A percentile compares a stretch with the other conserved stretches of the same genome.
Conservation (phyloP, 1,139 yeast species). For the Hanseniaspora sp. region DNA sequence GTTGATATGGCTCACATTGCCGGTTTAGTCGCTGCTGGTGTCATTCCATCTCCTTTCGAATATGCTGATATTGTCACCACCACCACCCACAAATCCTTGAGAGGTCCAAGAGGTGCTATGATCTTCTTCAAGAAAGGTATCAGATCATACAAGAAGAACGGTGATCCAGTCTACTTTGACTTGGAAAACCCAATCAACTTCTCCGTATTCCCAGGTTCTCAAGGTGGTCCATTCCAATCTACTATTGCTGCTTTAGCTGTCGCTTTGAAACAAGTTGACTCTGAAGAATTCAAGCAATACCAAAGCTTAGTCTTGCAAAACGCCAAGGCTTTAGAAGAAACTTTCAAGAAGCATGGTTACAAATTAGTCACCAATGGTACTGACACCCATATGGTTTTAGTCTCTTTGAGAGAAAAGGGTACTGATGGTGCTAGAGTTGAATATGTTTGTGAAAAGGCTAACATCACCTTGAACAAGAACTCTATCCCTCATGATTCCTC, state of each 20-base stretch:
- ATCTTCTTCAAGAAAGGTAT: conserved; percentile 96
- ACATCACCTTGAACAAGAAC: conserved; percentile 93
- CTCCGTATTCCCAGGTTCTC: conserved; percentile 98
- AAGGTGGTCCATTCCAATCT: conserved; percentile 99
- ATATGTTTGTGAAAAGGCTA: conserved; percentile 84
- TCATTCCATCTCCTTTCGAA: conserved; percentile 89
- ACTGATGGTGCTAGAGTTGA: conserved; percentile 98
- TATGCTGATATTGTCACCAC: conserved; percentile 96
- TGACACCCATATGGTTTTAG: conserved; percentile 90
- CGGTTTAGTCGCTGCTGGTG: conserved; percentile 93
- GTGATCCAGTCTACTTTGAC: conserved; percentile 78
- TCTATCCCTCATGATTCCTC: conserved; percentile 81
- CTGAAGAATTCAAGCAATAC: conserved; percentile 85
- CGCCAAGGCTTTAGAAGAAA: conserved; percentile 72
- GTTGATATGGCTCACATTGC: conserved; percentile 99
- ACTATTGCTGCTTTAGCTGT: conserved; percentile 95
- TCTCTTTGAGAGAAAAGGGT: conserved; percentile 76
- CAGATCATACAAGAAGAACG: conserved; percentile 81
- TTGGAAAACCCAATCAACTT: conserved; percentile 92
- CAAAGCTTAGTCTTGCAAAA: conserved; percentile 81
- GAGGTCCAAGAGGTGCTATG: conserved; percentile 99
- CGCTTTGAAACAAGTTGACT: conserved; percentile 86
- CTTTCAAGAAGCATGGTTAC: conserved; percentile 61
- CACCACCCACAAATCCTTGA: conserved; percentile 92
- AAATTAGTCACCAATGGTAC: conserved; percentile 87